phyloP scores from a whole-genome alignment of 1,284 basidiomycete genomes.

The Tilletiaria anomala region DNA sequence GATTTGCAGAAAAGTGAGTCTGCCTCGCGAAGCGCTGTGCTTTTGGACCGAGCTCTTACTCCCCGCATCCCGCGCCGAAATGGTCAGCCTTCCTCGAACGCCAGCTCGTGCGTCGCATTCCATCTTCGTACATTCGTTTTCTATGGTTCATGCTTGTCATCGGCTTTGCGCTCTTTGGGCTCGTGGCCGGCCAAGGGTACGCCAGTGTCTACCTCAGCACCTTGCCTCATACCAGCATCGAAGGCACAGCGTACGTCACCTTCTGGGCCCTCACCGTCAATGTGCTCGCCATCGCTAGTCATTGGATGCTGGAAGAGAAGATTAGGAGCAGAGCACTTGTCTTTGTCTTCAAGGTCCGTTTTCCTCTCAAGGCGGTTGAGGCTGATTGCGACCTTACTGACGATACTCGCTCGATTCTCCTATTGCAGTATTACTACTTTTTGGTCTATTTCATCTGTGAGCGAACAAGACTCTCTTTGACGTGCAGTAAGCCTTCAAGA shows the following conservation, averaged over 20 bases:
- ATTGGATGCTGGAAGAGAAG: slow-evolving; percentile 46
- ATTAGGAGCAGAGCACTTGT: slow-evolving; percentile 46
- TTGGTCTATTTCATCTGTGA: slow-evolving; percentile 31
- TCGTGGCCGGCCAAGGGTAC: slow-evolving; percentile 49
- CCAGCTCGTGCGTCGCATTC: slow-evolving; percentile 43
- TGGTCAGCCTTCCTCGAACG: slow-evolving; percentile 41
- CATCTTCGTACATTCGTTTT: slow-evolving; percentile 46
- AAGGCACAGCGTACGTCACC: slow-evolving; percentile 48
- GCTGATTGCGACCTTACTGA: background rate
- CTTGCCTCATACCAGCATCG: slow-evolving; percentile 46
- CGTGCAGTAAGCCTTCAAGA: background rate
- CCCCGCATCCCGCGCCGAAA: background rate
- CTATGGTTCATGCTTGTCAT: slow-evolving; percentile 48
- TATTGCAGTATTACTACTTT: slow-evolving; percentile 36
- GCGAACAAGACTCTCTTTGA: background rate
- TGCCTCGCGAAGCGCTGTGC: background rate
- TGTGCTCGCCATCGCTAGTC: slow-evolving; percentile 42
- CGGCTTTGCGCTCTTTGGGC: slow-evolving; percentile 45
- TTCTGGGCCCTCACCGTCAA: slow-evolving; percentile 47
- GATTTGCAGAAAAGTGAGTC: slow-evolving; percentile 37
- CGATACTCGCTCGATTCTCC: background rate
- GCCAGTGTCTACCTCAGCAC: slow-evolving; percentile 47
- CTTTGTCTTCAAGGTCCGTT: slow-evolving; percentile 43
- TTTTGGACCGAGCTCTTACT: background rate
- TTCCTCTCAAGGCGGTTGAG: slow-evolving; percentile 39